Base-by-base conservation (phyloP, 2,329 filamentous ascomycete genomes). In the Pyrenochaeta sp. region DNA sequence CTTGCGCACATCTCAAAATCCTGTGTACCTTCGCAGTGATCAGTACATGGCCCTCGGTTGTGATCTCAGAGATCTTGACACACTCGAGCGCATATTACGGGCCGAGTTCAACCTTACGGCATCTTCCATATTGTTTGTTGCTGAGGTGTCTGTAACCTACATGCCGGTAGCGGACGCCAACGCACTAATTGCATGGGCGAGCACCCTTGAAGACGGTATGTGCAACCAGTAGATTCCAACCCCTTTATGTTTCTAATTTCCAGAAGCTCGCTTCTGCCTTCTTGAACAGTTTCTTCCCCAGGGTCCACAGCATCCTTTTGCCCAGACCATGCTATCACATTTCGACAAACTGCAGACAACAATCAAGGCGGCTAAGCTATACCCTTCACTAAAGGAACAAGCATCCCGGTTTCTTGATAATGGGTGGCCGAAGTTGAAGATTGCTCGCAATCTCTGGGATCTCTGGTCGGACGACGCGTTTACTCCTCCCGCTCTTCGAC, bases 81-180 rank as follows among this genome's bases (percentile, higher is more conserved):
- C 74, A 11, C 75, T 96, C 7, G 76, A 86, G 44, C 63, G 74
- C 5, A 76, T 83, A 3, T 72, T 96, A 17, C 77, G 78, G 13
- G 72, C 72, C 8, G 77, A 87, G 30, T 65, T 90, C 2, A 75
- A 86, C 26, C 65, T 86, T 11, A 65, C 78, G 1, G 74, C 81
- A 6, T 84, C 81, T 45, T 77, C 80, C 3, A 80, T 96, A 2
- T 75, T 96, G 17, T 96, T 94, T 60, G 81, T 91, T 18, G 91
- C 91, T 1, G 93, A 97, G 71, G 91, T 96, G 10, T 95, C 91
- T 3, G 83, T 96, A 27, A 94, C 90, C 1, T 96, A 96, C 61
- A 95, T 96, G 89, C 84, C 90, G 42, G 82, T 84, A 2, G 69
- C 81, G 15, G 84, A 84, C 27, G 85, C 90, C 5, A 86, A 96